Evolutionary conservation across 306 rosid species (phyloP).

Genomic region (Leucaena leucocephala): DNA sequence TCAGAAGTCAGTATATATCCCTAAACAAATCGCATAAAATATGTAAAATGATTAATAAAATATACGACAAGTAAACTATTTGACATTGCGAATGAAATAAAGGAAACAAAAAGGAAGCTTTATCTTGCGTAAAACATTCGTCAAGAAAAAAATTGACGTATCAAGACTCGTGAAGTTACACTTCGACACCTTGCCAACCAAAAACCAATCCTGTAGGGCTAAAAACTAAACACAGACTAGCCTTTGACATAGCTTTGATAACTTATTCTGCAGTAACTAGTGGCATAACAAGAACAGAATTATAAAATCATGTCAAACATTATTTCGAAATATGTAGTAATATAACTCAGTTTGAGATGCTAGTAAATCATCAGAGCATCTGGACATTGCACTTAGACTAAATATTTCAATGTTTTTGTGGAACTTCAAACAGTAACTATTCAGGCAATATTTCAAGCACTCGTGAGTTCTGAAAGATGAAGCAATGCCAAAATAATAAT

Average conservation of each 20-base stretch:
- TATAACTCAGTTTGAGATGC: background rate
- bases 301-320: background rate
- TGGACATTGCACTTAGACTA: slow-evolving; percentile 11
- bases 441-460: background rate
- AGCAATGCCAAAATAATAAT: slow-evolving; percentile 23
- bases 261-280: background rate
- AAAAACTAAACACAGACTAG: background rate
- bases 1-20: slow-evolving; percentile 90
- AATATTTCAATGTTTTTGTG: slow-evolving; percentile 5
- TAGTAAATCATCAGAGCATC: slow-evolving; percentile 1
- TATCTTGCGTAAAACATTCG: slow-evolving; percentile 11
- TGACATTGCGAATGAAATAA: slow-evolving; percentile 26
- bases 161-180: slow-evolving; percentile 18
- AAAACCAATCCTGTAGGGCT: background rate
- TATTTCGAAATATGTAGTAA: background rate
- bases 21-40: slow-evolving; percentile 48
- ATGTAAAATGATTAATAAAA: slow-evolving; percentile 23
- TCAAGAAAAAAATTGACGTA: slow-evolving; percentile 7
- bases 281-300: background rate
- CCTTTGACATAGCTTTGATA: background rate
- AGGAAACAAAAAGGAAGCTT: background rate
- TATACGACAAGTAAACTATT: slow-evolving; percentile 8
- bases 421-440: background rate
- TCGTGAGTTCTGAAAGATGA: slow-evolving; percentile 18
- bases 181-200: background rate